Base-by-base conservation (phyloP, 306 rosid genomes). In the Elaeagnus macrophylla region DNA sequence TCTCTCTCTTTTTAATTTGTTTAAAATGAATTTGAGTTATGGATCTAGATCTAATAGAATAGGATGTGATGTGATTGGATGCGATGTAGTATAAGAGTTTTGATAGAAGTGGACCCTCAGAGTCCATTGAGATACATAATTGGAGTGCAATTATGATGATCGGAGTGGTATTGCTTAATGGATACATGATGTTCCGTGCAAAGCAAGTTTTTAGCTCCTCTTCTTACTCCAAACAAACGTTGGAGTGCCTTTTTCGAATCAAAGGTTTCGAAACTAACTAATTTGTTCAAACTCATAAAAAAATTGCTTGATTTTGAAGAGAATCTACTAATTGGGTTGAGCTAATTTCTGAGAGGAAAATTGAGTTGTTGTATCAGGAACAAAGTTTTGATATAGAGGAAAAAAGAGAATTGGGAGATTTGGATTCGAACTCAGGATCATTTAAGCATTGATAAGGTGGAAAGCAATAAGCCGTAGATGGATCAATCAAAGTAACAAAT, bases 151-250 rank as follows among this genome's bases (percentile, higher is more conserved):
- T 91, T 12, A 91, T 91, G 96, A 80, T 87, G 85, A 80, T 87
- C 89, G 96, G 99, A 71, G 94, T 91, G 0, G 89, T 91, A 59
- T 79, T 91, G 20, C 99, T 95, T 13, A 83, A 87, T 46, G 99
- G 99, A 61, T 91, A 91, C 77, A 87, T 91, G 99, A 84, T 91
- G 99, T 75, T 91, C 72, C 96, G 96, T 18, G 87, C 80, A 75
- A 91, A 87, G 75, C 96, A 95, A 12, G 99, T 74, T 32, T 96
- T 96, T 10, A 66, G 86, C 20, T 75, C 91, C 63, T 81, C 91
- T 49, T 81, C 97, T 51, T 90, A 83, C 78, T 67, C 96, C 94
- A 91, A 87, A 87, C 99, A 91, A 96, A 91, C 99, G 99, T 91
- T 87, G 99, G 99, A 84, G 93, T 91, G 89, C 99, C 77, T 71